Base-by-base conservation (phyloP, 768 basidiomycete species). In the Tulasnella sp. region DNA sequence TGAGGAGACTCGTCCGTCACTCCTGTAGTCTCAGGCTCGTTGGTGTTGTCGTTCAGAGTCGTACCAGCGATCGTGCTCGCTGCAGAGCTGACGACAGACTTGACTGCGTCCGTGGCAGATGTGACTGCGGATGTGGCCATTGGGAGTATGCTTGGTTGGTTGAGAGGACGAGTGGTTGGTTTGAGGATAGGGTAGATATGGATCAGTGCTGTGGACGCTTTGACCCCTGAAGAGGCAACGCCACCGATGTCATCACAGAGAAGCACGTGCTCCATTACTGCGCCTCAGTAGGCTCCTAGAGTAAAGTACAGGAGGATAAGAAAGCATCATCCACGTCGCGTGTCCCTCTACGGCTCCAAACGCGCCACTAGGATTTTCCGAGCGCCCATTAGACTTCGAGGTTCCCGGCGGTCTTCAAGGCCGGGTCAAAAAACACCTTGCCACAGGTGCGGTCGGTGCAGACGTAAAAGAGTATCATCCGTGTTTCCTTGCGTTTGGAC, bases 401-500 rank as follows among this genome's bases (percentile, higher is more conserved):
- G 70, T 77, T 72, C 14, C 71, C 70, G 37, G 39, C 40, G 12
- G 37, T 54, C 36, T 87, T 84, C 58, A 92, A 80, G 31, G 85
- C 86, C 29, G 93, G 90, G 82, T 95, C 93, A 72, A 86, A 86
- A 81, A 91, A 94, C 80, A 86, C 89, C 79, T 91, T 85, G 79
- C 91, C 90, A 82, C 93, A 94, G 80, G 42, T 15, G 14, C 75
- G 36, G 36, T 91, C 91, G 29, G 89, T 88, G 82, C 94, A 96
- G 67, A 95, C 93, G 81, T 90, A 96, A 85, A 96, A 96, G 1
- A 95, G 86, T 71, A 93, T 93, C 95, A 97, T 97, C 1, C 93
- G 88, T 1, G 97, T 98, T 82, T 97, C 94, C 80, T 94, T 94
- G 75, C 97, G 91, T 82, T 97, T 96, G 22, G 95, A 97, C 82